Evolutionary conservation across 345 rosid genomes (phyloP).

Genomic region (Bruguiera gymnorhiza): DNA sequence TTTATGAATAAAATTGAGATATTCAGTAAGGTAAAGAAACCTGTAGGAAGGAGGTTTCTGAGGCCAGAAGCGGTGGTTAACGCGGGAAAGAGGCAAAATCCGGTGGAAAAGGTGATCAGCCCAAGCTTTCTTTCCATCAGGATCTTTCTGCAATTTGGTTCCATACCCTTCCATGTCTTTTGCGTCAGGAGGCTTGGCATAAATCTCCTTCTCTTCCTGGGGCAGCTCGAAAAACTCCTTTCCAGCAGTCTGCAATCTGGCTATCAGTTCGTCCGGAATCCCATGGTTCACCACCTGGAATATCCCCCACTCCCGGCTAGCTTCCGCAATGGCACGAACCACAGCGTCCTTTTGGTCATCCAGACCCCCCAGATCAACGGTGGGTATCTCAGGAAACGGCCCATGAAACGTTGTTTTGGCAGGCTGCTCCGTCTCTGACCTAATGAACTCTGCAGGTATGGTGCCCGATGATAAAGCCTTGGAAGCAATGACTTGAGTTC

Average conservation of each 20-base stretch:
- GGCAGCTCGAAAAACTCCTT: conserved; percentile 67
- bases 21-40: conserved; percentile 19
- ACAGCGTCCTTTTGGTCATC: conserved; percentile 28
- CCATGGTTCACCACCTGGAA: conserved; percentile 68
- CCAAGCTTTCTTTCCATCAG: conserved; percentile 64
- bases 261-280: conserved; percentile 43
- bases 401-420: conserved; percentile 58
- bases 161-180: conserved; percentile 68
- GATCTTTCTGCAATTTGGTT: conserved; percentile 45
- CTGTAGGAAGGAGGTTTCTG: conserved; percentile 65
- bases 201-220: conserved; percentile 52
- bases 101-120: conserved; percentile 76
- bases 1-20: background rate
- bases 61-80: conserved; percentile 75
- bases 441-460: conserved; percentile 64
- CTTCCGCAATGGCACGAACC: conserved; percentile 24
- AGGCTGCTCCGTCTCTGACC: conserved; percentile 66
- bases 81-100: conserved; percentile 65
- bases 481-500: conserved; percentile 11
- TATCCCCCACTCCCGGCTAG: conserved; percentile 55
- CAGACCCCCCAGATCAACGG: conserved; percentile 35
- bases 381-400: conserved; percentile 42
- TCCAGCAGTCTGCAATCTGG: conserved; percentile 49
- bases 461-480: conserved; percentile 16
- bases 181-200: conserved; percentile 43